Conservation (phyloP, 2,329 filamentous ascomycete genomes). For the Salinomyces thailandicus region DNA sequence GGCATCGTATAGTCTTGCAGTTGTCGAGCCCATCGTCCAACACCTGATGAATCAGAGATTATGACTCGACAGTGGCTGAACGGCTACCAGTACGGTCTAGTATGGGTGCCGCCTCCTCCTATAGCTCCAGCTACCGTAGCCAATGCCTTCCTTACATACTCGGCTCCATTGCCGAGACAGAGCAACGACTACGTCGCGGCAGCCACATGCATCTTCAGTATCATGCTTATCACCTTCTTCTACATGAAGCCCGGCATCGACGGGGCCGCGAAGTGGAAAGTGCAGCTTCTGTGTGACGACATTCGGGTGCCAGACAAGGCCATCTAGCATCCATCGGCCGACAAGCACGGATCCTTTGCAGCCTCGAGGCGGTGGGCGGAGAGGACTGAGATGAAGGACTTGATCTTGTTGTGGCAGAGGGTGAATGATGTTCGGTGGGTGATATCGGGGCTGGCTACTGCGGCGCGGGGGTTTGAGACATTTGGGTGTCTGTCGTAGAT, state of each 20-base stretch:
- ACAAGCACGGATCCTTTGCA: conserved; percentile 15
- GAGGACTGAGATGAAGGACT: conserved; percentile 15
- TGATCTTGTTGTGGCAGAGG: conserved; percentile 18
- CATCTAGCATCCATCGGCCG: conserved; percentile 14
- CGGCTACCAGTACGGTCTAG: conserved; percentile 28
- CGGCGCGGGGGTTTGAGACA: conserved; percentile 17
- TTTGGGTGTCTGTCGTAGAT: conserved; percentile 8
- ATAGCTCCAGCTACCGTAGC: conserved; percentile 25
- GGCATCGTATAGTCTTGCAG: conserved; percentile 24
- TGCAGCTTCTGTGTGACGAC: conserved; percentile 22
- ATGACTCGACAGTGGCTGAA: conserved; percentile 32
- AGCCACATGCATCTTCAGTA: conserved; percentile 20
- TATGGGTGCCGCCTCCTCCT: conserved; percentile 29
- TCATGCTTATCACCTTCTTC: conserved; percentile 29
- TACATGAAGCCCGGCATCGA: conserved; percentile 32
- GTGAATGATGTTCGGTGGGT: conserved; percentile 19
- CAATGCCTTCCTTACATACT: conserved; percentile 23
- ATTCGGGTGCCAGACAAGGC: conserved; percentile 16
- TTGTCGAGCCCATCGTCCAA: conserved; percentile 25
- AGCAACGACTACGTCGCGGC: conserved; percentile 18
- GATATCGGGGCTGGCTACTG: conserved; percentile 13
- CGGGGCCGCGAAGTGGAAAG: conserved; percentile 31
- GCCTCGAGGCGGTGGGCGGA: conserved; percentile 15
- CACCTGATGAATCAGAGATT: conserved; percentile 23
- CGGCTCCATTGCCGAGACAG: background rate